Conservation (phyloP, 169 alveolate species). For the Plasmodium adleri region DNA sequence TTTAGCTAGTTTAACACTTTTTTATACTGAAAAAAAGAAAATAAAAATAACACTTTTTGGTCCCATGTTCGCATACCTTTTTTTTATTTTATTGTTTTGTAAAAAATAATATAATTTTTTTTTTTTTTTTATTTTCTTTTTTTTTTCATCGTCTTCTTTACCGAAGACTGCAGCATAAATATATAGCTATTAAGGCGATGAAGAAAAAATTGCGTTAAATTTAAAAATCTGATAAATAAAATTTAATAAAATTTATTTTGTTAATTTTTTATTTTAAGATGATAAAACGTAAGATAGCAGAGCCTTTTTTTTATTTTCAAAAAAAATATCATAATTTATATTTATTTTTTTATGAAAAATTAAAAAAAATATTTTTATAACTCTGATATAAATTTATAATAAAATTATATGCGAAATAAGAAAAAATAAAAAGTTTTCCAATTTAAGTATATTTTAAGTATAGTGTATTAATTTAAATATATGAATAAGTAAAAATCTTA, state of each 20-base stretch:
- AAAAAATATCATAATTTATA: slow-evolving; percentile 1
- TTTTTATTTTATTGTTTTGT: slow-evolving; percentile 31
- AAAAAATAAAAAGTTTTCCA: too few relatives aligned
- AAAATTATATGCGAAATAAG: too few relatives aligned
- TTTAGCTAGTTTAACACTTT: background rate
- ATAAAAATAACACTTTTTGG: slow-evolving; percentile 54
- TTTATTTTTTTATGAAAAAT: background rate
- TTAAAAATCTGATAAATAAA: slow-evolving; percentile 64
- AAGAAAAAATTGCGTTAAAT: slow-evolving; percentile 71
- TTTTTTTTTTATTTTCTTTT: slow-evolving; percentile 33
- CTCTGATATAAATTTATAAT: too few relatives aligned
- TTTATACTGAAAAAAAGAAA: slow-evolving; percentile 10
- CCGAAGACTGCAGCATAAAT: slow-evolving; percentile 78
- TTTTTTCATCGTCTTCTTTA: slow-evolving; percentile 74
- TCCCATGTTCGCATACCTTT: slow-evolving; percentile 24
- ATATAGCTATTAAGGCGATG: slow-evolving; percentile 76
- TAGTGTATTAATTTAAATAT: too few relatives aligned
- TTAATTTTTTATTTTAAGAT: slow-evolving; percentile 54
- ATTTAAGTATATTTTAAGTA: too few relatives aligned
- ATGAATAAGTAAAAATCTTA: too few relatives aligned
- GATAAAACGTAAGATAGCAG: slow-evolving; percentile 76
- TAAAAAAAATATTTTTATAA: too few relatives aligned
- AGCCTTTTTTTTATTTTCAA: slow-evolving; percentile 38
- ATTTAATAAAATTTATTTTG: slow-evolving; percentile 56
- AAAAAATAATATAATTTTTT: slow-evolving; percentile 48